Percentiles rank a stretch among this genome's conserved stretches.
Evolutionary conservation across 2,329 filamentous ascomycete species (phyloP).

Genomic region (Pseudodiploospora longispora): DNA sequence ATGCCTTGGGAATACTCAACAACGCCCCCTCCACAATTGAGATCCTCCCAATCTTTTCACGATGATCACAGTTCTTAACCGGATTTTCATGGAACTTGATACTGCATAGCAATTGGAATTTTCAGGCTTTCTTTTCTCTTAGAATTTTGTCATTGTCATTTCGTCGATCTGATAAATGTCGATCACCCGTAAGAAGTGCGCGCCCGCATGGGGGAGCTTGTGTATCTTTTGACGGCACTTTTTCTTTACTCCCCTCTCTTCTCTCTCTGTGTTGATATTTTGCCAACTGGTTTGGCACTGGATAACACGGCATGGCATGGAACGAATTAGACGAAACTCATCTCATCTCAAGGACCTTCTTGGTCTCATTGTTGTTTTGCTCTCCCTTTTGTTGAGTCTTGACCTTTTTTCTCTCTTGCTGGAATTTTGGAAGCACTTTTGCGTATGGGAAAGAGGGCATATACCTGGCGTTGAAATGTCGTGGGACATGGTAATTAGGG

Average conservation of each 20-base stretch:
- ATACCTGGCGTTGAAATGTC: slow-evolving; percentile 9
- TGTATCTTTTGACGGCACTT: too few relatives aligned
- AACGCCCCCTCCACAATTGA: neutral
- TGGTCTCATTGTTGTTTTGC: slow-evolving; percentile 2
- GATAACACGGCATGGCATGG: slow-evolving; percentile 9
- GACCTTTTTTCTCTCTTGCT: slow-evolving; percentile 1
- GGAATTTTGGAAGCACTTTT: neutral
- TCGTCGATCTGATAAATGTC: too few relatives aligned
- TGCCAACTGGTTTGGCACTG: slow-evolving; percentile 10
- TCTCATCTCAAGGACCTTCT: slow-evolving; percentile 8
- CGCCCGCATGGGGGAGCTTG: too few relatives aligned
- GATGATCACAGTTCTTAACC: slow-evolving; percentile 3
- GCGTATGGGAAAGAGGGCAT: slow-evolving; percentile 6
- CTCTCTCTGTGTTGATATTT: slow-evolving; percentile 10
- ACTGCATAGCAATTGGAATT: slow-evolving; percentile 19
- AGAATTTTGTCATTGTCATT: too few relatives aligned
- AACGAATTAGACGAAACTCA: slow-evolving; percentile 5
- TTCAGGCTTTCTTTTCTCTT: slow-evolving; percentile 9
- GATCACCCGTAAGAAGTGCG: too few relatives aligned
- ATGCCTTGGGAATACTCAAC: neutral
- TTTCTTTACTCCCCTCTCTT: slow-evolving; percentile 5
- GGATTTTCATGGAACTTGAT: slow-evolving; percentile 6
- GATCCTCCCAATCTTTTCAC: slow-evolving; percentile 1
- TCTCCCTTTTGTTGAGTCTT: slow-evolving; percentile 1
- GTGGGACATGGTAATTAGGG: slow-evolving; percentile 7